Evolutionary conservation across 495 filamentous ascomycete genomes (phyloP).

Genomic region (Neurospora sp.): DNA sequence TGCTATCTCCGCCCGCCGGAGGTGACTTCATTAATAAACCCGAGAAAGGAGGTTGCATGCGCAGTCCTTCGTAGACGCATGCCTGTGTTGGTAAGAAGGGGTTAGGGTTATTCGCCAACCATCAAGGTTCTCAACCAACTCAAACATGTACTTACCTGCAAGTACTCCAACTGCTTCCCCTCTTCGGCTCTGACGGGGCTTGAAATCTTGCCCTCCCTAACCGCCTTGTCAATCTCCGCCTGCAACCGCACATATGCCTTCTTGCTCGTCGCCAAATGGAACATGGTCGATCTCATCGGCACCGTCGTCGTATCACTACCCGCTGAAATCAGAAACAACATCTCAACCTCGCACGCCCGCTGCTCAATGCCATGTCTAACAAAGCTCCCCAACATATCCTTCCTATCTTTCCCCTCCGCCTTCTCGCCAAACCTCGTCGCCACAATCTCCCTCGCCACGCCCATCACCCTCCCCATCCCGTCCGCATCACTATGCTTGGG

Average conservation of each 20-base stretch:
- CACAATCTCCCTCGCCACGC: slow-evolving; percentile 18
- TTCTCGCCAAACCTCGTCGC: slow-evolving; percentile 22
- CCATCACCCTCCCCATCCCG: slow-evolving; percentile 30
- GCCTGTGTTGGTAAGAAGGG: slow-evolving; percentile 10
- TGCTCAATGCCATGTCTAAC: slow-evolving; percentile 21
- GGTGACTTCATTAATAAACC: slow-evolving; percentile 32
- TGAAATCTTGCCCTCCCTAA: slow-evolving; percentile 23
- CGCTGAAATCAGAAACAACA: slow-evolving; percentile 39
- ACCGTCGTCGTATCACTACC: slow-evolving; percentile 57
- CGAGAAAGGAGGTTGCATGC: slow-evolving; percentile 31
- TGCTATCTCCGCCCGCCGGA: slow-evolving; percentile 41
- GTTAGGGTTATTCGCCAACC: background rate
- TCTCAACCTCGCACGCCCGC: slow-evolving; percentile 26
- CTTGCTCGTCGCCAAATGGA: slow-evolving; percentile 39
- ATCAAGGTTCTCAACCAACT: background rate
- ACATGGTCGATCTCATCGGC: slow-evolving; percentile 43
- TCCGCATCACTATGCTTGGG: slow-evolving; percentile 44
- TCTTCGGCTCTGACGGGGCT: slow-evolving; percentile 30
- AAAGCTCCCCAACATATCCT: slow-evolving; percentile 33
- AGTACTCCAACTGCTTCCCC: slow-evolving; percentile 32
- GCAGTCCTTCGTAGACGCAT: slow-evolving; percentile 41
- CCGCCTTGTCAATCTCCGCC: slow-evolving; percentile 44
- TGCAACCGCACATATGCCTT: slow-evolving; percentile 42
- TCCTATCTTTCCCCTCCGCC: slow-evolving; percentile 9
- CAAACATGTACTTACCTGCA: slow-evolving; percentile 8